Evolutionary conservation across 2,329 filamentous ascomycete species (phyloP), one percentile per base, ranked within the genome.

Genomic region (Bipolaris cookei): DNA sequence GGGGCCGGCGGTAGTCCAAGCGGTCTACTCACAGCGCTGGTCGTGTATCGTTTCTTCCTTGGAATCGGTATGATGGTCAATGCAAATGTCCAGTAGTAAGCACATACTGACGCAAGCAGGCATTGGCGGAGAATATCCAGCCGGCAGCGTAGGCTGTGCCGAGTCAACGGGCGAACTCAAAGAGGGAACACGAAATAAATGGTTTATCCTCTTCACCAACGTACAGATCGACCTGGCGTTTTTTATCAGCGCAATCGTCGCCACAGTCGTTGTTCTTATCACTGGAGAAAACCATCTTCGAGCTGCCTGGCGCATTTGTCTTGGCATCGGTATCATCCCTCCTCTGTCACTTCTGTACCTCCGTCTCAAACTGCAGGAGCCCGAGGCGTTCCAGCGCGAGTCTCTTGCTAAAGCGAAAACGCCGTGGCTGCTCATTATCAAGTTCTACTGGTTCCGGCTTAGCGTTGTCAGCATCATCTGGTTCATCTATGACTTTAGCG

Each of bases 191-290:
- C 83, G 93, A n/a, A 94, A 97, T 72, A 83, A 90, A 37, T 96
- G 92, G 91, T 97, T 81, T 61, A 78, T 80, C 42, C 82, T 96
- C 63, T 96, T 95, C 76, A 96, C 91, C 44, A 96, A 96, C 76
- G 86, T 90, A 21, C 90, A 92, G 81, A 96, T 96, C 58, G 91
- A 96, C 71, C 85, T 87, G 51, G 92, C 91, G 0, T 97, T 96
- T 63, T 90, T 96, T 1, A 81, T 94, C 53, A 88, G 91, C 7
- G 88, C 90, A 0, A 86, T 96, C 59, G 86, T 95, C 1, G 90
- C 92, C 0, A 87, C 88, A 77, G 80, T 90, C 43, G 75, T 89
- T 25, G 83, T 88, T 20, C 81, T 83, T 55, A 70, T 70, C 16
- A 77, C 75, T 0, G 72, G 88, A 72, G 71, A 88, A 64, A 76